Evolutionary conservation across 2,329 filamentous ascomycete species (phyloP), one percentile per base, ranked within the genome.

Genomic region (Clathrospora elynae): DNA sequence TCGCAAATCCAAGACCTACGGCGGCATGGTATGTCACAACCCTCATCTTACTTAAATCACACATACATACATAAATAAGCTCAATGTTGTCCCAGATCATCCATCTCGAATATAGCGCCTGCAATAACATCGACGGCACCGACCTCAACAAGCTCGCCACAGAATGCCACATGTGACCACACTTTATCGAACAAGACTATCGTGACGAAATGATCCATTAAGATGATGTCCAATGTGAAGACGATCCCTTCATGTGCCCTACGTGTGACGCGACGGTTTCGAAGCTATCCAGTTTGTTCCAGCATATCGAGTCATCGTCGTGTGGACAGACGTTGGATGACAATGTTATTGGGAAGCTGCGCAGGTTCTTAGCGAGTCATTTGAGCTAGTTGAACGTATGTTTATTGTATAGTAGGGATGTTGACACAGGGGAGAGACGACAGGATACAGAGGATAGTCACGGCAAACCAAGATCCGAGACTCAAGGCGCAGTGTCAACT

Each of bases 221-320:
- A 2, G 28, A 22, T 9, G 10, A 13, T 25, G n/a, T 6, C n/a
- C n/a, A n/a, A 6, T 5, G 3, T 12, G 5, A 20, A 2, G 22
- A 8, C 8, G 5, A n/a, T n/a, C 36, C 28, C 7, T 39, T 25
- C 16, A 25, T 12, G 4, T 47, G 38, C 6, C 39, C 39, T 9
- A 35, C 23, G 3, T 47, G 44, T 12, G 30, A 32, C 11, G 19
- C 16, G 5, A 2, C 13, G 2, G 14, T 48, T 7, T 2, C 25
- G 5, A 40, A 40, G n/a, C 40, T 48, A 9, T 48, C 45, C 2
- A 36, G 45, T 16, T 24, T 44, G 18, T 40, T 48, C 10, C 45
- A 48, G 35, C 45, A 48, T 25, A n/a, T 44, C 1, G 46, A 49
- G 28, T 40, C 46, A 7, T 9, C 22, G 17, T 20, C 46, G 3